A percentile compares a stretch with the other conserved stretches of the same genome.
These are phyloP conservation scores for Mucor mucedo DNA, from an alignment of 371 early-diverging fungal species.

Conservation along the genomic window DNA sequence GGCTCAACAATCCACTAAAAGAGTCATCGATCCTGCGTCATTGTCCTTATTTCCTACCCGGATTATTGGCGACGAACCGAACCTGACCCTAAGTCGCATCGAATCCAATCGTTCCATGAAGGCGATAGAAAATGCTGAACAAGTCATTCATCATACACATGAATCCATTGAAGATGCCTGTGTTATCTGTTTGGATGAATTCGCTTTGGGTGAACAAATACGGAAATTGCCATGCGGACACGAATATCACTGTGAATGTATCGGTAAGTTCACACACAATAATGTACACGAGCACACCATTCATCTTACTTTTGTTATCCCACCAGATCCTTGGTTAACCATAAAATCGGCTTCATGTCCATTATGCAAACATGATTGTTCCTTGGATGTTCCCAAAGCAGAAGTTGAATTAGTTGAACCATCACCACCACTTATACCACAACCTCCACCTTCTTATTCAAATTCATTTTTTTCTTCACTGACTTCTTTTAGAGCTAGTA, in stretches of 20 bases:
- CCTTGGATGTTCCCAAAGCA: constrained; percentile 32
- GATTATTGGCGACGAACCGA: constrained; percentile 36
- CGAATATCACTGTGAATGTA: constrained; percentile 83
- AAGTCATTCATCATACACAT: constrained; percentile 2
- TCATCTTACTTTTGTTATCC: no score
- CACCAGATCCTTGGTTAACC: constrained; percentile 60
- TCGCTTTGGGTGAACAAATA: constrained; percentile 63
- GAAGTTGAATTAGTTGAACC: not conserved
- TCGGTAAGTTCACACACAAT: constrained; percentile 58
- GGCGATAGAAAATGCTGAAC: constrained; percentile 43
- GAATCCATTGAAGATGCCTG: constrained; percentile 48
- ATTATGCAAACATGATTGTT: constrained; percentile 61
- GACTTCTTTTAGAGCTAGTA: constrained; percentile 12
- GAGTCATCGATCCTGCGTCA: constrained; percentile 34
- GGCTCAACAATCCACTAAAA: constrained; percentile 22
- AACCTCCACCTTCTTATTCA: constrained; percentile 22
- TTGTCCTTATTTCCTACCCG: constrained; percentile 44
- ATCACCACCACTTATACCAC: constrained; percentile 7
- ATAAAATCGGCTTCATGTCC: constrained; percentile 60
- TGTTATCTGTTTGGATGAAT: constrained; percentile 83
- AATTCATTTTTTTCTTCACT: constrained; percentile 27
- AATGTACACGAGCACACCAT: no score
- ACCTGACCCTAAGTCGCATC: constrained; percentile 4
- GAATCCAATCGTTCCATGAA: constrained; percentile 30
- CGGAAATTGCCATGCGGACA: constrained; percentile 78